Evolutionary conservation across 345 rosid genomes (phyloP).

Genomic region (Syzygium jambos): DNA sequence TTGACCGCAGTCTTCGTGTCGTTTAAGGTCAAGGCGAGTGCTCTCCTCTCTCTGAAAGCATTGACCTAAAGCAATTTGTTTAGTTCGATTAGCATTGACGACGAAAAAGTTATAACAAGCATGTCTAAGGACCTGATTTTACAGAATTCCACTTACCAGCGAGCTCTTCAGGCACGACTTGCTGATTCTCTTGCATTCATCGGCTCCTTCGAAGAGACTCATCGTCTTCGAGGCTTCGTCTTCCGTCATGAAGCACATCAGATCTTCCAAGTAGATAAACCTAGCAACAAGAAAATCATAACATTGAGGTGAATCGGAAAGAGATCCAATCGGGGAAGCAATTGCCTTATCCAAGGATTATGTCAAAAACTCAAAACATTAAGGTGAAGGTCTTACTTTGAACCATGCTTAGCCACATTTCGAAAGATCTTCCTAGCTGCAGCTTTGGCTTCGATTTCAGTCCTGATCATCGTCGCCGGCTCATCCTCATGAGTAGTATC

Average conservation of each 20-base stretch:
- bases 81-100: not conserved
- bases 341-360: not conserved
- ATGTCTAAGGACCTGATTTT: not conserved
- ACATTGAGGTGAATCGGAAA: not conserved
- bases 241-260: conserved; percentile 58
- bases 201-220: conserved; percentile 40
- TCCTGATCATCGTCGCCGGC: conserved; percentile 48
- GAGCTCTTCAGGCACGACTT: conserved; percentile 73
- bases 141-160: conserved; percentile 53
- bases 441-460: conserved; percentile 70
- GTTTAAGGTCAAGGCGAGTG: conserved; percentile 73
- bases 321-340: not conserved
- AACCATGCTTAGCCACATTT: conserved; percentile 61
- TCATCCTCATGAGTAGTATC: conserved; percentile 45
- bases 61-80: conserved; percentile 35
- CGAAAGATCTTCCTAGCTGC: conserved; percentile 74
- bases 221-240: conserved; percentile 66
- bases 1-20: conserved; percentile 96
- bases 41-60: conserved; percentile 87
- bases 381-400: conserved; percentile 34
- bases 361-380: not conserved
- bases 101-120: not conserved
- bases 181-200: conserved; percentile 50
- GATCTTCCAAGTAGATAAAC: conserved; percentile 57
- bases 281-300: conserved; percentile 17